Evolutionary conservation across 2,329 filamentous ascomycete genomes (phyloP), one percentile per base, ranked within the genome.

Genomic region (Hawksworthiomyces lignivorus): DNA sequence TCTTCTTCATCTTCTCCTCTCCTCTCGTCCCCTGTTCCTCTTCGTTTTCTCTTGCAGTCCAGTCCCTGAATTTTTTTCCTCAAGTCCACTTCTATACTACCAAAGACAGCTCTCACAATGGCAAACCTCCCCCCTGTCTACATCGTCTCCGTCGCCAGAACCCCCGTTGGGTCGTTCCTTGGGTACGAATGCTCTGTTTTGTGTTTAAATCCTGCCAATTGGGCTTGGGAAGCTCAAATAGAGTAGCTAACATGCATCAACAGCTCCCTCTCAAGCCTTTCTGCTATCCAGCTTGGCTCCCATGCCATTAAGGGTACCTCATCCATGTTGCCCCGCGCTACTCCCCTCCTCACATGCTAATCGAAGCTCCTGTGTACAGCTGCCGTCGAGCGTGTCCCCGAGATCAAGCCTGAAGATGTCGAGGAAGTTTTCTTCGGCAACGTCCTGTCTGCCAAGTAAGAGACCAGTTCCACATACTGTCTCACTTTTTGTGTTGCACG

Each of bases 381-480:
- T 56, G 90, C 90, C 48, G 77, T 98, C 52, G 84, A 88, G 68
- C 84, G 87, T 57, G 86, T 84, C 35, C 82, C 92, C 43, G 77
- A 83, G 58, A 80, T 98, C 69, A 89, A 94, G 69, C 75, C 87
- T 42, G 80, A 88, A 57, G 80, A 94, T 62, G 86, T 98, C 45
- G 81, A 98, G 62, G 92, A 98, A 65, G 87, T 98, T 60, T 94
- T 92, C 73, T 94, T 96, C 61, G 92, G 92, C 65, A 98, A 98
- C 72, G 92, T 98, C 53, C 77, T 98, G 57, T 94, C 89, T 46
- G 92, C 90, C 63, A 89, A 90, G 89, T 95, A 75, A 56, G 73
- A 58, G 15, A n/a, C n/a, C n/a, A n/a, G n/a, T n/a, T n/a, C n/a
- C n/a, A n/a, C n/a, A n/a, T n/a, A n/a, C n/a, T n/a, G n/a, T n/a